Evolutionary conservation across 768 basidiomycete species (phyloP).

Genomic region (Pleurotus cornucopiae): DNA sequence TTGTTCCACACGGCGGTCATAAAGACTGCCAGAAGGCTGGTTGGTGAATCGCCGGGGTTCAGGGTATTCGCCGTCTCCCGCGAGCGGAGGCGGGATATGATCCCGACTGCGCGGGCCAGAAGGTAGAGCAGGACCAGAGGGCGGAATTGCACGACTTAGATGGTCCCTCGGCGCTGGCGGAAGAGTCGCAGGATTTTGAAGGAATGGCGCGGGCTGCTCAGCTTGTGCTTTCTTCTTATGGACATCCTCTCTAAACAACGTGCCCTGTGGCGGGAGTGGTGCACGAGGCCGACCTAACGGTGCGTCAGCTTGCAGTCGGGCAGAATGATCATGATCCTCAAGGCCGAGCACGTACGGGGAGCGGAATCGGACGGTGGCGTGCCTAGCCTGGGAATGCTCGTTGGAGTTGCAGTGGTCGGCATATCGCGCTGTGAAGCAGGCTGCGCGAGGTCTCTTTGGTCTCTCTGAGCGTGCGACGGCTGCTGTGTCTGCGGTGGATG

Average conservation of each 20-base stretch:
- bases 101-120: conserved; percentile 2
- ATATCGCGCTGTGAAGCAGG: not conserved
- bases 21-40: conserved; percentile 11
- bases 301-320: conserved; percentile 9
- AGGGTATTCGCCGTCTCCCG: not conserved
- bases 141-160: not conserved
- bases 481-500: conserved; percentile 3
- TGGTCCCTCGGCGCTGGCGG: conserved; percentile 1
- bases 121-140: not conserved
- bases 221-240: conserved; percentile 9
- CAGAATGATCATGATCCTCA: conserved; percentile 13
- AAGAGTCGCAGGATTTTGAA: not conserved
- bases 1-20: not conserved
- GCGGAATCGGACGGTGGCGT: conserved; percentile 8
- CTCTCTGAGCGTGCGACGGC: not conserved
- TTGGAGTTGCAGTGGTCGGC: not conserved
- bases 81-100: not conserved
- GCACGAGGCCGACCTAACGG: conserved; percentile 28
- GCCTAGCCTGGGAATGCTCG: not conserved
- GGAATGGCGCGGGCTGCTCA: not conserved
- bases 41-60: conserved; percentile 1
- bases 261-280: conserved; percentile 41
- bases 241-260: conserved; percentile 28
- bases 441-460: conserved; percentile 2
- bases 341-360: conserved; percentile 12